These are phyloP conservation scores for Centaurea solstitialis DNA, from an alignment of 129 eudicot species.

Conservation along the genomic window DNA sequence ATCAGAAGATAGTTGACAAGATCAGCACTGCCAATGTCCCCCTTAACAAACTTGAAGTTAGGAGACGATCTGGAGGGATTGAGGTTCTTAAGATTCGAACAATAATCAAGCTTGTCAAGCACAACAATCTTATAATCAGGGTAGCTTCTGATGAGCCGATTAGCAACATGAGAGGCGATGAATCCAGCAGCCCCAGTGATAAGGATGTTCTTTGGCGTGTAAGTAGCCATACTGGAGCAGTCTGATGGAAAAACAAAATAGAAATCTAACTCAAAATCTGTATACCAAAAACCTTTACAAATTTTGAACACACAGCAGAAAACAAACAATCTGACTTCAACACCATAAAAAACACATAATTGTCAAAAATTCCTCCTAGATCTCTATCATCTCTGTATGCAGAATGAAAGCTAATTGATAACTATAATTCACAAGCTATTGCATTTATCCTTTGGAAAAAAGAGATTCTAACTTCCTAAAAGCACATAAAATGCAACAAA, in stretches of 20 bases:
- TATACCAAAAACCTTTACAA: constrained; percentile 2
- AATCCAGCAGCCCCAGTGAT: constrained; percentile 98
- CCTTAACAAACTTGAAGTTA: constrained; percentile 88
- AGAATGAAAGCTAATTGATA: constrained; percentile 11
- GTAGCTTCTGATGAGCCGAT: constrained; percentile 82
- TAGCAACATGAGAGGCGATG: constrained; percentile 98
- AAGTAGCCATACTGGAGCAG: constrained; percentile 59
- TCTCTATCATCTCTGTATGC: not conserved
- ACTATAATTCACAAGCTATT: constrained; percentile 16
- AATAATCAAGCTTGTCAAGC: constrained; percentile 99
- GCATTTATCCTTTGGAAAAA: constrained; percentile 8
- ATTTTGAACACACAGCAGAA: not conserved
- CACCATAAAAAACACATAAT: constrained; percentile 8
- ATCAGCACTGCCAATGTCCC: constrained; percentile 95
- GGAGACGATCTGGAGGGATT: constrained; percentile 78
- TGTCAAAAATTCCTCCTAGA: not conserved
- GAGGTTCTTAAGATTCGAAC: constrained; percentile 85
- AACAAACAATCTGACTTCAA: constrained; percentile 16
- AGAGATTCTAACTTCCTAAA: not conserved
- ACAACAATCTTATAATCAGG: constrained; percentile 98
- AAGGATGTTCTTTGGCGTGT: constrained; percentile 88
- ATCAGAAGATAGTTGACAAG: constrained; percentile 92
- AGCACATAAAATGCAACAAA: constrained; percentile 3
- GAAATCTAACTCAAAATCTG: not conserved
- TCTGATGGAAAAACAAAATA: constrained; percentile 29